Base-by-base conservation (phyloP, 2,329 filamentous ascomycete species). In the Exophiala aquamarina region DNA sequence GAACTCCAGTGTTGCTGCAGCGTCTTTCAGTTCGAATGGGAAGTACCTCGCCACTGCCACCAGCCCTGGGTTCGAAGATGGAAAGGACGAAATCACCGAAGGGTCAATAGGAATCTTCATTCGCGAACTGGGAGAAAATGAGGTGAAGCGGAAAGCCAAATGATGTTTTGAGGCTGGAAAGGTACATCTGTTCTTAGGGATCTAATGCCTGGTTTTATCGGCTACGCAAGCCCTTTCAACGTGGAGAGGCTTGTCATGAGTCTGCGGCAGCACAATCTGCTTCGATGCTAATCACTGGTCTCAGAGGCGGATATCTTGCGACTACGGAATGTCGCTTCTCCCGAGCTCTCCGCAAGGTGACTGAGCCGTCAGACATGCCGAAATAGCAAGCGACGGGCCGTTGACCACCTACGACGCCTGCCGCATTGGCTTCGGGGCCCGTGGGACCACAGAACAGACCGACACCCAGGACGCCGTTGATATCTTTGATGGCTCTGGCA, bases 311-410 rank as follows among this genome's bases (percentile, higher is more conserved):
- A 49, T 59, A 59, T 40, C 36, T 36, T 9, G 46, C 45, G 18
- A 59, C 48, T 20, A 59, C 36, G 9, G 54, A 57, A 41, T 53
- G 38, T 17, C 48, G 51, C 49, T 59, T 61, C 40, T 62, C 57
- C 26, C 61, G 63, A 13, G 73, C 72, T 50, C 63, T 67, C 55
- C 74, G 64, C 38, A 84, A 73, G 60, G 83, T 71, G 11, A 87
- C 84, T 9, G 73, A 75, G 3, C 87, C 87, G 62, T 89, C 87
- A 35, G 86, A 80, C 82, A 93, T 87, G 28, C 93, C 93, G 70
- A 97, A 98, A 72, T 97, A 98, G 18, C 89, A 91, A 20, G 90
- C 90, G 10, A 96, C 79, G 0, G 93, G 93, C 71, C 92, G 95
- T 72, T 96, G 89, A 1, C 88, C 90, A 38, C 87, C 85, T 38